Evolutionary conservation across 768 basidiomycete genomes (phyloP), one percentile per base, ranked within the genome.

Genomic region (Lentinus tigrinus): DNA sequence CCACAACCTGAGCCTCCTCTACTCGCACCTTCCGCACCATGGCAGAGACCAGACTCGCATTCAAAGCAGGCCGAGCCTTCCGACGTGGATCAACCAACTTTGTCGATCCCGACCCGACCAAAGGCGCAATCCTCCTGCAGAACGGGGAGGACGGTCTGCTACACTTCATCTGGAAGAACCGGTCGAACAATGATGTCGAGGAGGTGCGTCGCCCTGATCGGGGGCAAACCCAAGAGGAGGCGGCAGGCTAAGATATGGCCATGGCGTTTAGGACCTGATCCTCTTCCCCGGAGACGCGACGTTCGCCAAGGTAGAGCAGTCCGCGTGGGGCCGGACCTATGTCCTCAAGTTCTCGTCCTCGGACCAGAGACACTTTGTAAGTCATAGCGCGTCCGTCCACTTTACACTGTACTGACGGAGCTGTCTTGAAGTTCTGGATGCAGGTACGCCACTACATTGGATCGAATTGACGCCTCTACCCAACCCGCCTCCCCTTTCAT

Each of bases 261-360:
- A 28, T 48, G 51, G 53, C 17, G 52, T n/a, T 21, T 61, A 93
- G 91, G 94, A 97, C 66, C 74, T 95, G 54, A 93, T 96, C 61
- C 74, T 96, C 52, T 92, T 95, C 71, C 92, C 93, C 1, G 81
- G 83, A 2, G 94, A 97, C 72, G 93, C 94, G 3, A 82, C 79
- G 0, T 93, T 97, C 68, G 78, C 79, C 64, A 88, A 86, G 71
- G 88, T 95, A 10, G 59, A 81, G 2, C 84, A 92, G 66, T 81
- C 88, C 10, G 68, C 74, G 0, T 77, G 77, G 31, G 91, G 89
- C 6, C 78, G 93, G 60, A 85, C 88, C 4, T 93, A 91, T 65
- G 91, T 95, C 61, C 87, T 96, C 70, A 93, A 91, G 73, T 96
- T 97, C 76, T 87, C 89, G 0, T 93, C 91, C 21, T 95, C 93